Percentiles rank a stretch among this genome's conserved stretches.
phyloP scores from a whole-genome alignment of 2,329 filamentous ascomycete genomes.

The Talaromyces sp. region DNA sequence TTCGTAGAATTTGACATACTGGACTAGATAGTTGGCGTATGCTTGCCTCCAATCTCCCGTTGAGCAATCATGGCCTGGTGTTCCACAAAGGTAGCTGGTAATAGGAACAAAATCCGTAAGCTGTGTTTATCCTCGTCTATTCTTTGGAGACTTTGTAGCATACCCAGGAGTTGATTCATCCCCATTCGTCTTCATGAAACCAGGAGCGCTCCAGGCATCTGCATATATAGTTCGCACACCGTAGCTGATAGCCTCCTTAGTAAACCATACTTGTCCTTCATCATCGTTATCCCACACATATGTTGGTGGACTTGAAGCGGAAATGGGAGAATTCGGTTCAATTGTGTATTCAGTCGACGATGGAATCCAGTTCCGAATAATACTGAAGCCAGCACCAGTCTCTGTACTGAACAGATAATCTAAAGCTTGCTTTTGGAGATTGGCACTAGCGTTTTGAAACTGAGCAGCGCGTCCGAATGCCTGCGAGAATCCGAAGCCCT shows the following conservation, averaged over 20 bases:
- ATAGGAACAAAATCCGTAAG: background rate
- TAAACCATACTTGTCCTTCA: slow-evolving; percentile 8
- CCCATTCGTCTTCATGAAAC: slow-evolving; percentile 46
- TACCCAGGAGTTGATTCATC: slow-evolving; percentile 17
- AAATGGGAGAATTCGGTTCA: slow-evolving; percentile 5
- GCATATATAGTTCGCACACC: slow-evolving; percentile 15
- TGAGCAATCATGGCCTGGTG: slow-evolving; percentile 31
- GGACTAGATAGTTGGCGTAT: slow-evolving; percentile 45
- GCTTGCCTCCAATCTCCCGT: slow-evolving; percentile 44
- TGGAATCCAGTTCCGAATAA: slow-evolving; percentile 10
- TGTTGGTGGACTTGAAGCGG: background rate
- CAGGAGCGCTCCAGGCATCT: slow-evolving; percentile 45
- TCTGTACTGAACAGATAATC: slow-evolving; percentile 8
- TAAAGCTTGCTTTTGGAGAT: background rate
- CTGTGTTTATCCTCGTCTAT: background rate
- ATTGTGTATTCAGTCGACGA: slow-evolving; percentile 7
- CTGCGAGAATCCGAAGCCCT: slow-evolving; percentile 6
- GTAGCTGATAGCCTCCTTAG: slow-evolving; percentile 7
- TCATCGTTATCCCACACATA: slow-evolving; percentile 12
- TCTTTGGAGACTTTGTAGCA: background rate
- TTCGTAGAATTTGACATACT: slow-evolving; percentile 45
- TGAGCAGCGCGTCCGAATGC: background rate
- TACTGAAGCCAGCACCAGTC: slow-evolving; percentile 7
- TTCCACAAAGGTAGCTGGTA: slow-evolving; percentile 32
- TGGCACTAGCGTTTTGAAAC: background rate